Evolutionary conservation across 1,139 yeast species (phyloP).

Genomic region (Hyphopichia burtonii): DNA sequence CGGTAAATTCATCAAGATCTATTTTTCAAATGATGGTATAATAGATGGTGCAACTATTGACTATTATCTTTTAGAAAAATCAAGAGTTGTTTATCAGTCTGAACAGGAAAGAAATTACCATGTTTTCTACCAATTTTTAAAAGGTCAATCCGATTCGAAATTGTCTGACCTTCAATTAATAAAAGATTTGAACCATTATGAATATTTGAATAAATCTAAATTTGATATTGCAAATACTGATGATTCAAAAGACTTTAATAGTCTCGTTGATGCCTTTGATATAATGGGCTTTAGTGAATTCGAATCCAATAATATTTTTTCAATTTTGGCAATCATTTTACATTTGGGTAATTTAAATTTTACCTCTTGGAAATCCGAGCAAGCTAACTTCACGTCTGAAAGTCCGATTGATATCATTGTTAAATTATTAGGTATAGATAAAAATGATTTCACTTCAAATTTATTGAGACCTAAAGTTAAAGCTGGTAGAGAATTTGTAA

Average conservation of each 20-base stretch:
- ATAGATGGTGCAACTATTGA: constrained; percentile 91
- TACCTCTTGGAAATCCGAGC: constrained; percentile 70
- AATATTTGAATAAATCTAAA: constrained; percentile 60
- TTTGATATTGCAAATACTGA: constrained; percentile 64
- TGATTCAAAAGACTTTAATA: constrained; percentile 66
- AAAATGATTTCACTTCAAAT: constrained; percentile 52
- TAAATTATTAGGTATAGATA: constrained; percentile 63
- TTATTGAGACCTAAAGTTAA: constrained; percentile 80
- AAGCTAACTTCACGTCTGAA: constrained; percentile 64
- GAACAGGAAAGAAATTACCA: constrained; percentile 85
- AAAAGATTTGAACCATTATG: constrained; percentile 45
- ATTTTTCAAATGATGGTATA: constrained; percentile 61
- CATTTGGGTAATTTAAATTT: constrained; percentile 86
- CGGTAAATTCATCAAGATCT: constrained; percentile 92
- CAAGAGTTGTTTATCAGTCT: constrained; percentile 85
- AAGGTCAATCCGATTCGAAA: constrained; percentile 58
- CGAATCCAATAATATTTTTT: constrained; percentile 62
- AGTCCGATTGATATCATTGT: constrained; percentile 59
- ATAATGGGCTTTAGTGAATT: constrained; percentile 66
- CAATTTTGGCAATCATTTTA: constrained; percentile 70
- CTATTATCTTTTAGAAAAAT: constrained; percentile 91
- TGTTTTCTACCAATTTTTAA: constrained; percentile 81
- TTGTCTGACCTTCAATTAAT: constrained; percentile 50
- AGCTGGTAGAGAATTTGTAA: constrained; percentile 87
- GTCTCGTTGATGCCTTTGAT: constrained; percentile 62